A percentile compares a stretch with the other conserved stretches of the same genome.
These are phyloP conservation scores for Trichoderma harzianum DNA, from an alignment of 2,329 filamentous ascomycete genomes.

Conservation along the genomic window DNA sequence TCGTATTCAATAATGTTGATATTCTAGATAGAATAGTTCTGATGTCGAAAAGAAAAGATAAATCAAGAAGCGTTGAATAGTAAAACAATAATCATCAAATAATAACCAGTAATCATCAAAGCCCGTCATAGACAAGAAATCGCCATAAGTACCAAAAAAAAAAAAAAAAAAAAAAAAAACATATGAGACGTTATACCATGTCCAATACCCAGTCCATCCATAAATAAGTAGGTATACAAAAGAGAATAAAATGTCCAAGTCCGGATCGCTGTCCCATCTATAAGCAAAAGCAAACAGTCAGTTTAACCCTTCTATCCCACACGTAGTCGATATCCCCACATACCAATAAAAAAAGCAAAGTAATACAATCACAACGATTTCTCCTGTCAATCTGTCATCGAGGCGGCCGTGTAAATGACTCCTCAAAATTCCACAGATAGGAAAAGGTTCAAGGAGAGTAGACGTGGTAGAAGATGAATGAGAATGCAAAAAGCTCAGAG, in stretches of 20 bases:
- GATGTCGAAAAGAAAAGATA: neutral
- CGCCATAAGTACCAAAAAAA: neutral
- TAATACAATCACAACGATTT: conserved; percentile 3
- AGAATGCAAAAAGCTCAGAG: neutral
- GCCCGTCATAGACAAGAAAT: neutral
- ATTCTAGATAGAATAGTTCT: neutral
- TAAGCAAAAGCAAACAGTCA: neutral
- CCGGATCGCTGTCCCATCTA: neutral
- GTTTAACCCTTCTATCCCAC: neutral
- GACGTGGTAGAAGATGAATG: neutral
- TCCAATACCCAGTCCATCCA: neutral
- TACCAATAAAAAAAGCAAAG: neutral
- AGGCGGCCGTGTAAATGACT: neutral
- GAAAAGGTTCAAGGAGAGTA: neutral
- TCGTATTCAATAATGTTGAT: neutral
- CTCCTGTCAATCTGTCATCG: neutral
- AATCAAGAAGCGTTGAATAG: neutral
- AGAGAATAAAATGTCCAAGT: neutral
- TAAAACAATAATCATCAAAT: neutral
- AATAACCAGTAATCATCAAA: neutral
- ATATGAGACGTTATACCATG: neutral
- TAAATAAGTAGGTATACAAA: neutral
- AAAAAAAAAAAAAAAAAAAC: neutral
- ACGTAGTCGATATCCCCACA: neutral
- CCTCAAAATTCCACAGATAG: neutral